These are phyloP conservation scores for Tagetes erecta DNA, from an alignment of 129 eudicot genomes.

Conservation along the genomic window DNA sequence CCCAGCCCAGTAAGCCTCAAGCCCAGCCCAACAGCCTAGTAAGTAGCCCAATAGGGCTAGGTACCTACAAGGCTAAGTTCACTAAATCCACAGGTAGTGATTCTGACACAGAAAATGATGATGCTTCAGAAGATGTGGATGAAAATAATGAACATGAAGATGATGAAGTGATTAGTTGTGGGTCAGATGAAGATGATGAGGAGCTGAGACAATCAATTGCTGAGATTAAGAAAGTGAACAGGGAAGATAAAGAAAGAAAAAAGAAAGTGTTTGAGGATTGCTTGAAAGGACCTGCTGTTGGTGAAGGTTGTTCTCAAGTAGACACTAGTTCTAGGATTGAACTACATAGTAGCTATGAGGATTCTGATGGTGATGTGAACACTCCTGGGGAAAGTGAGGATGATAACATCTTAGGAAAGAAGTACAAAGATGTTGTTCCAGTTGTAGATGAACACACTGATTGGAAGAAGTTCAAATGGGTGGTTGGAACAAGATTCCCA, in stretches of 20 bases:
- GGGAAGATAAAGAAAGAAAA: not conserved
- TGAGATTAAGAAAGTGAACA: not conserved
- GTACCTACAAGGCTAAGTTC: too few species aligned
- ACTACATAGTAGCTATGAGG: not conserved
- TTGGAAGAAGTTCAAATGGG: not conserved
- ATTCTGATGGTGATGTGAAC: not conserved
- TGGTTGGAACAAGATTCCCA: not conserved
- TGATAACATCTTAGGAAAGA: too few species aligned
- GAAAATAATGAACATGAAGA: too few species aligned
- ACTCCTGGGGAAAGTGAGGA: not conserved
- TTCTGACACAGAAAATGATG: too few species aligned
- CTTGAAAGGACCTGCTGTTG: too few species aligned
- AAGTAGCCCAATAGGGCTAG: too few species aligned
- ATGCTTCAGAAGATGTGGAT: not conserved
- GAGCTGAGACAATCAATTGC: not conserved
- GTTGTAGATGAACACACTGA: not conserved
- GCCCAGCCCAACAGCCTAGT: too few species aligned
- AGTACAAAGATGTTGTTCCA: too few species aligned
- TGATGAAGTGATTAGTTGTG: not conserved
- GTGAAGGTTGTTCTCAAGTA: too few species aligned
- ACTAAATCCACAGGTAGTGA: too few species aligned
- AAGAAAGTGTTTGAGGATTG: not conserved
- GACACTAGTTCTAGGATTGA: too few species aligned
- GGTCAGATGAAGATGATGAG: not conserved
- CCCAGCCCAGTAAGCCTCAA: too few species aligned